Base-by-base conservation (phyloP, 352 stramenopile species). In the Phytopythium vexans region DNA sequence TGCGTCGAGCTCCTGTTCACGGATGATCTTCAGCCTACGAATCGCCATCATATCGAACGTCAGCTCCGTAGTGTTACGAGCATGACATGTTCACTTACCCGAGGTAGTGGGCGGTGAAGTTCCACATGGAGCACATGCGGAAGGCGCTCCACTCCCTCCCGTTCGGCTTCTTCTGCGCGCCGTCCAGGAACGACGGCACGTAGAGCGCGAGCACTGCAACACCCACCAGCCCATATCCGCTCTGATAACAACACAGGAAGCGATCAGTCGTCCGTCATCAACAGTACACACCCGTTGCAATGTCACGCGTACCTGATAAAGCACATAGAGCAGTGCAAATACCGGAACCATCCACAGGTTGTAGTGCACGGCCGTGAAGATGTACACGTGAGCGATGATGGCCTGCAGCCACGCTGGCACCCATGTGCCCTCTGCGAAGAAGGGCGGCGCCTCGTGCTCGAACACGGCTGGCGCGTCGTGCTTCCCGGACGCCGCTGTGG, bases 351-450 rank as follows among this genome's bases (percentile, higher is more conserved):
- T 43, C 68, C 69, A 84, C 16, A 77, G 50, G 36, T 74, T 76
- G 56, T 84, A 84, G 61, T 84, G 74, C 42, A 76, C 62, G 21
- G 59, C 63, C 14, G 74, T 53, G 48, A 79, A 77, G 41, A 59
- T 56, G 43, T 70, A 79, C 12, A 63, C 6, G 49, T 79, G 67
- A 6, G 56, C 56, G 42, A 70, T 35, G 8, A 62, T 38, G 14
- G 43, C 55, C 41, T 70, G 67, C 34, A 72, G 35, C 64, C 60
- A 72, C 21, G 21, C 41, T 3, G 70, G 67, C 14, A 77, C 67
- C 41, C 52, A 43, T 34, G 54, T 62, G 45, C 65, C 33, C 34
- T 56, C 15, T 5, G 31, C 43, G 45, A 77, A 80, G 58, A 62
- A 77, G 27, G 48, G 49, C 7, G 61, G 70, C 5, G 70, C 60